A percentile compares a stretch with the other conserved stretches of the same genome.
Conservation (phyloP, 176 grass and related monocot genomes). For the Carex littledalei region DNA sequence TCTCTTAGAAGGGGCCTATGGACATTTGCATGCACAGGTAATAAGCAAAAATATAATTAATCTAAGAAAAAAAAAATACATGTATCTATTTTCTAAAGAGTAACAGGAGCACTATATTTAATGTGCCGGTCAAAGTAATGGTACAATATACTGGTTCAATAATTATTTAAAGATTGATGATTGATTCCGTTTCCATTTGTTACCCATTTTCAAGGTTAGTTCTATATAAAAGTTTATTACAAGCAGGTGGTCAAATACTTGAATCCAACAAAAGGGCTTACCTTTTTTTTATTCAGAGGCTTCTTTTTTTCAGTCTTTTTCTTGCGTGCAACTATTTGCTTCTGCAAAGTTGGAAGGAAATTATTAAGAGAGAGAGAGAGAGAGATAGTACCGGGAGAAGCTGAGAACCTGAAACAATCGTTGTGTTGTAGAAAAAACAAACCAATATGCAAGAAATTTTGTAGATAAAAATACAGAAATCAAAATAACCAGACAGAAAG, state of each 20-base stretch:
- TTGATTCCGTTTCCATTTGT: neutral
- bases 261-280: slow-evolving; percentile 23
- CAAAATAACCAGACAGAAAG: neutral
- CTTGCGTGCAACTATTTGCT: slow-evolving; percentile 37
- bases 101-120: neutral
- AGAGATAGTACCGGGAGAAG: neutral
- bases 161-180: neutral
- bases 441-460: neutral
- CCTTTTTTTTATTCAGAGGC: slow-evolving; percentile 54
- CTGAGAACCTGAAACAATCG: neutral
- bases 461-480: neutral
- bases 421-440: neutral
- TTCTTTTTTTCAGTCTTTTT: slow-evolving; percentile 45
- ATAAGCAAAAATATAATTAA: neutral
- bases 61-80: neutral
- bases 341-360: slow-evolving; percentile 36
- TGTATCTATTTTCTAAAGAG: neutral
- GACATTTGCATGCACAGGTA: neutral
- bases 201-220: neutral
- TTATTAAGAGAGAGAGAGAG: too few species aligned
- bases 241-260: neutral
- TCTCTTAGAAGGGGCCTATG: slow-evolving; percentile 51
- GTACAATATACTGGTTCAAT: neutral
- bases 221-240: neutral
- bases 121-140: neutral